phyloP scores from a whole-genome alignment of 805 yeast species.

The Saccharomycopsis vini region DNA sequence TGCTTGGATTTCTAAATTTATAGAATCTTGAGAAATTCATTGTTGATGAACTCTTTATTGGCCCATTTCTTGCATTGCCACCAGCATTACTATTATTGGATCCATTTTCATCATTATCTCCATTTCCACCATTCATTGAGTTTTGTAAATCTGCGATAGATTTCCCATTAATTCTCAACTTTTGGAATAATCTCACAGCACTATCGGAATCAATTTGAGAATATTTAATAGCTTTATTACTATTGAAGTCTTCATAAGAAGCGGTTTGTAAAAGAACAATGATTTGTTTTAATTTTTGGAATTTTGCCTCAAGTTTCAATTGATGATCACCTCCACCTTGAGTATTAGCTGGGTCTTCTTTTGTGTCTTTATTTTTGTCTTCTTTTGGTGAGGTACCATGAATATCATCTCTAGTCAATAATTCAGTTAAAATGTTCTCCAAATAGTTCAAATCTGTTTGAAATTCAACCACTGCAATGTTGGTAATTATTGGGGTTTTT shows the following conservation, averaged over 20 bases:
- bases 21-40: constrained; percentile 18
- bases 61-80: not conserved
- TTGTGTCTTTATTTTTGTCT: constrained; percentile 12
- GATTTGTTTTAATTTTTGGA: constrained; percentile 62
- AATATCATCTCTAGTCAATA: constrained; percentile 23
- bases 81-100: not conserved
- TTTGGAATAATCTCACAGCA: constrained; percentile 12
- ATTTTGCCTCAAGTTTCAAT: constrained; percentile 10
- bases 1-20: constrained; percentile 15
- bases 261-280: constrained; percentile 58
- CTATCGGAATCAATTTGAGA: constrained; percentile 14
- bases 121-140: not conserved
- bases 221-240: constrained; percentile 15
- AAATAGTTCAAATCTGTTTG: constrained; percentile 72
- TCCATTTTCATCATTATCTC: not conserved
- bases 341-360: not conserved
- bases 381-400: constrained; percentile 9
- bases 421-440: constrained; percentile 38
- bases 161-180: constrained; percentile 16
- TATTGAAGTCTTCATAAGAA: constrained; percentile 18
- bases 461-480: constrained; percentile 64
- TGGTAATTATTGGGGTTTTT: constrained; percentile 40
- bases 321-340: too few species aligned
- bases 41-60: constrained; percentile 13
- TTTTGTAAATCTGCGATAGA: constrained; percentile 12